A percentile compares a stretch with the other conserved stretches of the same genome.
phyloP scores from a whole-genome alignment of 2,329 filamentous ascomycete genomes.

The Aspergillus versicolor region DNA sequence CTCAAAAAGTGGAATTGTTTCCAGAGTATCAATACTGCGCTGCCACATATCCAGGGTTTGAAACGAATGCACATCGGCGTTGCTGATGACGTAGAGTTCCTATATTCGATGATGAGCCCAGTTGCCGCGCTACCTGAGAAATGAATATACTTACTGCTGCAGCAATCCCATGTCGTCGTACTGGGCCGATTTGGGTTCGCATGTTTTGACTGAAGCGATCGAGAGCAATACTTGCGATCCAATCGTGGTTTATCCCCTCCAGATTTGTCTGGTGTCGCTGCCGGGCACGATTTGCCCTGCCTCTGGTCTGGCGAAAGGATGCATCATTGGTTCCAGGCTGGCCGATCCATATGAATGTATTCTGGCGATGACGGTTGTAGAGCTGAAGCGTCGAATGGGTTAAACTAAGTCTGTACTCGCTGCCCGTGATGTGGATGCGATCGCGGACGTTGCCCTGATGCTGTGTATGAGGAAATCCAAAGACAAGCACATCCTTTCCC shows the following conservation, averaged over 20 bases:
- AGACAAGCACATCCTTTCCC: neutral
- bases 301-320: neutral
- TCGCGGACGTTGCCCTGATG: neutral
- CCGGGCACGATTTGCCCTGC: neutral
- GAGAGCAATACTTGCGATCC: neutral
- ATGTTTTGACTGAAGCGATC: neutral
- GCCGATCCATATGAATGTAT: conserved; percentile 6
- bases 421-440: neutral
- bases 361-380: neutral
- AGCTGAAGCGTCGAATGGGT: neutral
- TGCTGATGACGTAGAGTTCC: neutral
- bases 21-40: neutral
- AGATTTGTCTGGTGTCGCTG: neutral
- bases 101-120: neutral
- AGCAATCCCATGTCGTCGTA: neutral
- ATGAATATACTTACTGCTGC: neutral
- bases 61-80: neutral
- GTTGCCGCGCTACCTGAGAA: neutral
- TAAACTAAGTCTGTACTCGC: neutral
- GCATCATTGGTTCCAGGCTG: neutral
- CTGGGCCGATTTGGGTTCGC: neutral
- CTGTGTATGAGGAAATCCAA: neutral
- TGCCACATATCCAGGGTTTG: neutral
- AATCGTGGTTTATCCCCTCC: neutral
- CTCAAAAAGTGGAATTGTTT: neutral